phyloP scores from a whole-genome alignment of 2,329 filamentous ascomycete species.

The Massarina eburnea region DNA sequence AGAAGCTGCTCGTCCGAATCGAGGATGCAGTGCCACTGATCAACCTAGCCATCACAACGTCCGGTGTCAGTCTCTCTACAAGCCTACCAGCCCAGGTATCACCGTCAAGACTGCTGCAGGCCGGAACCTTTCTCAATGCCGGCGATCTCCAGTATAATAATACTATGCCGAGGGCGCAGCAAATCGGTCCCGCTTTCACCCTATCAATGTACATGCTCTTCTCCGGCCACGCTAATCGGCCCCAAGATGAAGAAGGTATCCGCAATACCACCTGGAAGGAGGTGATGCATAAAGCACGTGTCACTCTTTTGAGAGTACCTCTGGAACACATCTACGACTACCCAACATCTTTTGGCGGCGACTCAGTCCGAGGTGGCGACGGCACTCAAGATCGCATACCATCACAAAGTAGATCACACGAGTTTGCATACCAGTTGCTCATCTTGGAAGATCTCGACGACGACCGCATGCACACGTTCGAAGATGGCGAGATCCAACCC shows the following conservation, averaged over 20 bases:
- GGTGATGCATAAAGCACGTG: constrained; percentile 86
- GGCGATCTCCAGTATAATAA: constrained; percentile 81
- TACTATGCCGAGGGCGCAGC: constrained; percentile 64
- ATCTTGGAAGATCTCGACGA: constrained; percentile 82
- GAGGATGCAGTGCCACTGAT: constrained; percentile 90
- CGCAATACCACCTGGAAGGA: constrained; percentile 87
- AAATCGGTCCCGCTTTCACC: constrained; percentile 84
- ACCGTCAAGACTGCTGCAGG: constrained; percentile 85
- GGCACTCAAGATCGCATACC: constrained; percentile 35
- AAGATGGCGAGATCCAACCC: constrained; percentile 60
- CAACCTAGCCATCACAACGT: constrained; percentile 91
- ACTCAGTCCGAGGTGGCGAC: constrained; percentile 15
- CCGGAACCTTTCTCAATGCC: constrained; percentile 84
- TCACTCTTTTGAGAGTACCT: constrained; percentile 75
- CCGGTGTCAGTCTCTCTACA: constrained; percentile 82
- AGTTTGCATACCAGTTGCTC: constrained; percentile 79
- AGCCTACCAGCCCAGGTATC: constrained; percentile 81
- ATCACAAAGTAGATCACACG: constrained; percentile 53
- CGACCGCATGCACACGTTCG: constrained; percentile 66
- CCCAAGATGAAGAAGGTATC: constrained; percentile 58
- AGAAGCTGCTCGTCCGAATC: constrained; percentile 72
- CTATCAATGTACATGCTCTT: constrained; percentile 96
- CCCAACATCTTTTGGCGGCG: constrained; percentile 26
- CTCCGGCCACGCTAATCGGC: constrained; percentile 67
- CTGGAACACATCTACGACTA: constrained; percentile 56